phyloP scores from a whole-genome alignment of 345 rosid genomes.

The Capsella bursapastoris region DNA sequence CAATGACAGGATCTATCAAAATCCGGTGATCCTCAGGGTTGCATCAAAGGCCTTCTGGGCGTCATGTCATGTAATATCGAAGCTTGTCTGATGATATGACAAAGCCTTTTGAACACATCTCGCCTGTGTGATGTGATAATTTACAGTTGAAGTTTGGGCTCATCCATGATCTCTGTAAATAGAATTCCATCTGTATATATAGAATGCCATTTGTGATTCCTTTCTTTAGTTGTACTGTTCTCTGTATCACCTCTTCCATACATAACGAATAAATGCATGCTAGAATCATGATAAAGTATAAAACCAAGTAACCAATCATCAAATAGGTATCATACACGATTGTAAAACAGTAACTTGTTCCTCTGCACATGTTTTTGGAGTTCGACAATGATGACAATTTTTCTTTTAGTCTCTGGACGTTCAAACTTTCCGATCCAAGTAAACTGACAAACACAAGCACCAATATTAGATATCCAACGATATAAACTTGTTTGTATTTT shows the following conservation, averaged over 20 bases:
- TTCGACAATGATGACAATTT: too few relatives aligned
- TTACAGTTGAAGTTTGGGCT: not conserved
- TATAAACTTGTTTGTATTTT: not conserved
- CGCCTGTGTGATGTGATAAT: not conserved
- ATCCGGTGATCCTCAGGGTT: constrained; percentile 63
- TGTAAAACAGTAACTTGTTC: too few relatives aligned
- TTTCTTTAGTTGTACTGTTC: not conserved
- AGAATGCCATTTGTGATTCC: not conserved
- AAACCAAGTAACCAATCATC: not conserved
- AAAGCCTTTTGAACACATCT: not conserved
- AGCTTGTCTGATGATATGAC: constrained; percentile 59
- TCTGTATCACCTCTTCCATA: not conserved
- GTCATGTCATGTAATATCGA: constrained; percentile 73
- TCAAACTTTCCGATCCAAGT: too few relatives aligned
- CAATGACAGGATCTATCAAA: constrained; percentile 67
- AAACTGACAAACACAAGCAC: too few relatives aligned
- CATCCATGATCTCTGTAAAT: not conserved
- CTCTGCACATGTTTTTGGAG: too few relatives aligned
- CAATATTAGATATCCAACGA: too few relatives aligned
- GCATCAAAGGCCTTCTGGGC: constrained; percentile 86
- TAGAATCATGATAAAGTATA: not conserved
- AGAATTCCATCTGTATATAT: not conserved
- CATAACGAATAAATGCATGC: not conserved
- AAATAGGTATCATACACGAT: not conserved
- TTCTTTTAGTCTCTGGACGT: too few relatives aligned